Evolutionary conservation across 2,329 filamentous ascomycete genomes (phyloP), one percentile per base, ranked within the genome.

Genomic region (Graphilbum sp.): DNA sequence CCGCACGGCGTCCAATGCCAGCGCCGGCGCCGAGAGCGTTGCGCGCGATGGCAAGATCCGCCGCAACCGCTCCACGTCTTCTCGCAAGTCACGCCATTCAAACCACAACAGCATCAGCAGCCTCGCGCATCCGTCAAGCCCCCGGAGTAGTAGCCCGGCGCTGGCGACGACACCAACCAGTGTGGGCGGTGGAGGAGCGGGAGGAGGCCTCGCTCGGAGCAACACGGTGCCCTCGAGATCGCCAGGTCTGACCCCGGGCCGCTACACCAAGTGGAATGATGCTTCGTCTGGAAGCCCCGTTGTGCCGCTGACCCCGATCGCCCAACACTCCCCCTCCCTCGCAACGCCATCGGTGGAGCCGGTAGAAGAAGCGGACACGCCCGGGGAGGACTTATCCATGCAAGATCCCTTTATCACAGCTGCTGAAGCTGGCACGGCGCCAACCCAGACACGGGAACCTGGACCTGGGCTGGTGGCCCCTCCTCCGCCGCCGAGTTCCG

Each of bases 161-260:
- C 56, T 67, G 39, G 60, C 60, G 3, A 55, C 66, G 20, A 67
- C 70, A 2, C 67, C 78, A 1, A 68, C 68, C 1, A 37, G 20
- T 12, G 13, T 36, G 2, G 34, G 31, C 31, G 32, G 32, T 8
- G 36, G 38, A 11, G 20, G 20, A 9, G 64, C 74, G 33, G 63
- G 67, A 9, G 64, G 74, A 34, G 63, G 67, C 15, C 53, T 76
- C 16, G 63, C 59, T 31, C 65, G 72, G 41, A 95, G 88, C 59
- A 96, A 96, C 53, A 98, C 90, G 3, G 67, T 96, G 13, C 90
- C 90, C 1, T 90, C 88, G 53, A 79, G 81, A 54, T 90, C 85
- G 0, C 84, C 85, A 8, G 75, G 73, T 9, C 57, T 87, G 32
- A 64, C 72, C 31, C 69, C 75, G 2, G 69, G 71, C 6, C 70